Percentiles rank a stretch among this genome's conserved stretches.
Conservation (phyloP, 2,329 filamentous ascomycete genomes). For the Nemania abortiva region DNA sequence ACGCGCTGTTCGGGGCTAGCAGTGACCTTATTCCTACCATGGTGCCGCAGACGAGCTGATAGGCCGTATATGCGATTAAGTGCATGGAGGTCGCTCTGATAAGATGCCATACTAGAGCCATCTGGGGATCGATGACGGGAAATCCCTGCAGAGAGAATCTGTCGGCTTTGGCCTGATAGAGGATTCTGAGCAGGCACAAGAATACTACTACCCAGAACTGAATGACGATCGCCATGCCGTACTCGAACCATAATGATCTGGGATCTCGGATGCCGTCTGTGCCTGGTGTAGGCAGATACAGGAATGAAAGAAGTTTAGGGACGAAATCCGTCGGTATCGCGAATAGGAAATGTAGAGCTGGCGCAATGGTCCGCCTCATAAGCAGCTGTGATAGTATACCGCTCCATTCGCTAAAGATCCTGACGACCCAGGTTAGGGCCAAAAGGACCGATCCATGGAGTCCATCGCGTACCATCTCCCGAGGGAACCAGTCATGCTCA, state of each 20-base stretch:
- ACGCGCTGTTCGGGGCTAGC: slow-evolving; percentile 5
- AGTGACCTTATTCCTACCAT: slow-evolving; percentile 7
- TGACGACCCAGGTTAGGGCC: slow-evolving; percentile 16
- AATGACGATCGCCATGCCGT: slow-evolving; percentile 34
- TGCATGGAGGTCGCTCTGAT: slow-evolving; percentile 46
- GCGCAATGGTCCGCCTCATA: slow-evolving; percentile 8
- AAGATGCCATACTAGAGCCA: slow-evolving; percentile 37
- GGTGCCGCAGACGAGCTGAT: slow-evolving; percentile 42
- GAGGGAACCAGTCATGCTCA: slow-evolving; percentile 17
- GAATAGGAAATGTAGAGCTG: slow-evolving; percentile 21
- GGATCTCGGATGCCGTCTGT: slow-evolving; percentile 8
- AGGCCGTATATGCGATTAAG: slow-evolving; percentile 45
- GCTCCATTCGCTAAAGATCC: not conserved
- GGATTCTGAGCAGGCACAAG: slow-evolving; percentile 40
- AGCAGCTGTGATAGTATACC: not conserved
- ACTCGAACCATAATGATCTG: slow-evolving; percentile 37
- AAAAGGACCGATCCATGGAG: slow-evolving; percentile 12
- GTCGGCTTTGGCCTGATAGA: slow-evolving; percentile 42
- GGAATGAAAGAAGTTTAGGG: slow-evolving; percentile 15
- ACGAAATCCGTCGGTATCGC: slow-evolving; percentile 21
- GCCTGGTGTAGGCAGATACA: slow-evolving; percentile 38
- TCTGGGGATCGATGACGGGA: slow-evolving; percentile 33
- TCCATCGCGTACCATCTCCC: slow-evolving; percentile 14
- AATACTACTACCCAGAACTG: slow-evolving; percentile 41
- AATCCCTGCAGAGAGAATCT: slow-evolving; percentile 32